phyloP scores from a whole-genome alignment of 371 early-diverging fungal genomes.

The Circinella umbellata region DNA sequence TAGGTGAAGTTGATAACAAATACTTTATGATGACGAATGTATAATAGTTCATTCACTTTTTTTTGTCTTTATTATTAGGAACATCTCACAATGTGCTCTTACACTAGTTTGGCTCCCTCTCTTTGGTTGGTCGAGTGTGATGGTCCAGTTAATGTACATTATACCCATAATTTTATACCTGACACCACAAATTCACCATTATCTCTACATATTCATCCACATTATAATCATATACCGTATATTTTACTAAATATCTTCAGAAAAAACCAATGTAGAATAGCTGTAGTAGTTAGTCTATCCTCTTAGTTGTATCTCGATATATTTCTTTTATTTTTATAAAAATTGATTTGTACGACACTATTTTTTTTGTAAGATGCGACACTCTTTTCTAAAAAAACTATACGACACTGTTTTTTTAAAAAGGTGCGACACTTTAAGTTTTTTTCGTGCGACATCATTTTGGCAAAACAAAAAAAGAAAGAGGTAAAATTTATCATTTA shows the following conservation, averaged over 20 bases:
- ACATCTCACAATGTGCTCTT: constrained; percentile 1
- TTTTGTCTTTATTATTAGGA: background rate
- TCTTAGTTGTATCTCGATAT: background rate
- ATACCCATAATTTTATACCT: constrained; percentile 6
- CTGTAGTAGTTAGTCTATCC: constrained; percentile 2
- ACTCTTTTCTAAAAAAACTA: background rate
- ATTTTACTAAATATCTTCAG: background rate
- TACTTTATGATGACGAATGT: too few species aligned
- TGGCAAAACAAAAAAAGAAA: background rate
- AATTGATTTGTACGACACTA: background rate
- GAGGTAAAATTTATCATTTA: constrained; percentile 1
- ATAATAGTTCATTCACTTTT: too few species aligned
- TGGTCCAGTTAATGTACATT: constrained; percentile 5
- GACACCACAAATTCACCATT: background rate
- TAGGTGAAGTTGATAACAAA: too few species aligned
- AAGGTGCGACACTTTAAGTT: background rate
- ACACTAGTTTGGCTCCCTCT: background rate
- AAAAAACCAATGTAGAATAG: background rate
- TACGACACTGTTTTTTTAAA: constrained; percentile 4
- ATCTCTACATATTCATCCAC: background rate
- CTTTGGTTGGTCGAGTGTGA: background rate
- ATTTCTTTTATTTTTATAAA: background rate
- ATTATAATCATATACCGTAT: background rate
- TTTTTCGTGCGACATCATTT: background rate
- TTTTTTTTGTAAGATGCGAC: constrained; percentile 1